These are phyloP conservation scores for Phytophthora fragariae DNA, from an alignment of 352 stramenopile genomes.

Conservation along the genomic window DNA sequence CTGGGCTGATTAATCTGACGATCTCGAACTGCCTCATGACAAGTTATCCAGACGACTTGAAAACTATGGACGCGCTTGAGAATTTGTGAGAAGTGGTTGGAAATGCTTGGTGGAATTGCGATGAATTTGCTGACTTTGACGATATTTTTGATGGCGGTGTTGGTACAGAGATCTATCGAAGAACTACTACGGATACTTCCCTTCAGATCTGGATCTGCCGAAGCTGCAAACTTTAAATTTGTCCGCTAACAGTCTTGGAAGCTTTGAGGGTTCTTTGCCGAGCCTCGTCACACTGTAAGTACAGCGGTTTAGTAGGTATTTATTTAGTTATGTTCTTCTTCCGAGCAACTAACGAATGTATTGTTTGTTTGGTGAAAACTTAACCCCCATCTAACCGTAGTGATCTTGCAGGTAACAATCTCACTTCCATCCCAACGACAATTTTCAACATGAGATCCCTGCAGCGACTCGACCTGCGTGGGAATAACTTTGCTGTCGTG, in stretches of 20 bases:
- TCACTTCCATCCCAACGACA: conserved; percentile 49
- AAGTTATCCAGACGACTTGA: conserved; percentile 57
- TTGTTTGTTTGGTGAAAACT: no score
- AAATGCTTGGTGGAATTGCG: not conserved
- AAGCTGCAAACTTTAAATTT: conserved; percentile 59
- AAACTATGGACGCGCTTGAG: conserved; percentile 53
- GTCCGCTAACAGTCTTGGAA: conserved; percentile 56
- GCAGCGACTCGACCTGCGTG: conserved; percentile 44
- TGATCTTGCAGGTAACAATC: conserved; percentile 59
- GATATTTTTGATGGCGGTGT: not conserved
- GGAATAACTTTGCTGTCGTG: conserved; percentile 52
- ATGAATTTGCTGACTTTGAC: not conserved
- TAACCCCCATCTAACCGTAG: conserved; percentile 18
- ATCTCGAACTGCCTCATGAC: conserved; percentile 68
- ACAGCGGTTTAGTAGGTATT: not conserved
- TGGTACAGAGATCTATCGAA: conserved; percentile 61
- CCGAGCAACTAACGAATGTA: not conserved
- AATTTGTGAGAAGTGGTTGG: conserved; percentile 40
- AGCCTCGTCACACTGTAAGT: conserved; percentile 59
- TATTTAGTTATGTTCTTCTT: not conserved
- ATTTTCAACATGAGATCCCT: conserved; percentile 58
- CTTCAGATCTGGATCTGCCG: conserved; percentile 46
- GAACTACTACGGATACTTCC: conserved; percentile 69
- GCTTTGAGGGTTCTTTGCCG: conserved; percentile 51
- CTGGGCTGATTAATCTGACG: conserved; percentile 54